Evolutionary conservation across 2,329 filamentous ascomycete genomes (phyloP).

Genomic region (Trichothecium roseum): DNA sequence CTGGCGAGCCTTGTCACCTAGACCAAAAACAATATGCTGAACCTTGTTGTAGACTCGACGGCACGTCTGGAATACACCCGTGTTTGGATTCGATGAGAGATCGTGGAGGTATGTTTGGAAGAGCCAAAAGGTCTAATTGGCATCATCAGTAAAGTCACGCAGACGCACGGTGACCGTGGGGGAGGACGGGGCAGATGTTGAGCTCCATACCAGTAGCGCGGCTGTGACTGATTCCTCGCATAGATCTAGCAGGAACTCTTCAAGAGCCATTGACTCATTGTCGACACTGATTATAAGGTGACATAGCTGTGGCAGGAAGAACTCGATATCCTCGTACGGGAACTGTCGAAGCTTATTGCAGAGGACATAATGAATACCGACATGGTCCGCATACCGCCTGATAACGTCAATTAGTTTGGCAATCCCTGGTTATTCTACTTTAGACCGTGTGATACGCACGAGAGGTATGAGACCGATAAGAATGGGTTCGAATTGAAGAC

Average conservation of each 20-base stretch:
- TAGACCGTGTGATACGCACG: constrained; percentile 47
- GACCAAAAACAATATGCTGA: constrained; percentile 76
- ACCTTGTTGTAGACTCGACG: constrained; percentile 80
- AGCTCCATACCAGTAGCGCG: constrained; percentile 55
- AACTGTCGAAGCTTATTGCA: constrained; percentile 85
- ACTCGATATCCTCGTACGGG: constrained; percentile 84
- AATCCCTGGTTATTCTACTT: not conserved
- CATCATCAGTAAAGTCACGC: not conserved
- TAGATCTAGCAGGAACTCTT: constrained; percentile 77
- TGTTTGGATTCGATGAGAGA: constrained; percentile 63
- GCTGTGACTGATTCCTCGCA: constrained; percentile 83
- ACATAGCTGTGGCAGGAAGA: constrained; percentile 81
- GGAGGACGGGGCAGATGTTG: no score
- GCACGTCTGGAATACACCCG: constrained; percentile 71
- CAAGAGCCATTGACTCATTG: constrained; percentile 85
- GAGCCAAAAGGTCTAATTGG: constrained; percentile 69
- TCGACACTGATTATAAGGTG: constrained; percentile 81
- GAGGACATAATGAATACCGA: constrained; percentile 81
- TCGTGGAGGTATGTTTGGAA: constrained; percentile 84
- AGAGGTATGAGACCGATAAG: constrained; percentile 78
- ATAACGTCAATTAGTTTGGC: constrained; percentile 15
- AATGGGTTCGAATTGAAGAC: constrained; percentile 89
- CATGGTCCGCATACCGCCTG: constrained; percentile 81
- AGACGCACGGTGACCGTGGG: not conserved
- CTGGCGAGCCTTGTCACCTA: constrained; percentile 55